Percentiles rank a stretch among this genome's conserved stretches.
Evolutionary conservation across 176 grass and related monocot species (phyloP).

Genomic region (Oryza glaberrima): DNA sequence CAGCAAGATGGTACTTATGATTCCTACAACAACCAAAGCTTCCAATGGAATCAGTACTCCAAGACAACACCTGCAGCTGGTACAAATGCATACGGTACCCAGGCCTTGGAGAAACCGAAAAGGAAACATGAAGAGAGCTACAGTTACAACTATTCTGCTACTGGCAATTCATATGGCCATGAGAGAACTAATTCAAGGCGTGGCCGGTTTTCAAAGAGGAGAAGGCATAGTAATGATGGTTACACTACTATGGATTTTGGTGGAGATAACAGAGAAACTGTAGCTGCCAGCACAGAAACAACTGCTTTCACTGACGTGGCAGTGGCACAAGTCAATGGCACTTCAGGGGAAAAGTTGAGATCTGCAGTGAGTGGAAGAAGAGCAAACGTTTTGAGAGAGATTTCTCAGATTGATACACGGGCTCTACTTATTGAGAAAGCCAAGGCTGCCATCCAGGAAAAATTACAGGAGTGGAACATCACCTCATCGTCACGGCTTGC

Average conservation of each 20-base stretch:
- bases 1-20: constrained; percentile 68
- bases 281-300: constrained; percentile 42
- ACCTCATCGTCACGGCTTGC: constrained; percentile 32
- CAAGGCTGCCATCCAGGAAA: constrained; percentile 51
- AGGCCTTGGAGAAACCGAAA: constrained; percentile 40
- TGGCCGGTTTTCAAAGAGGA: constrained; percentile 56
- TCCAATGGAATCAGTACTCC: constrained; percentile 62
- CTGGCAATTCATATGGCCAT: constrained; percentile 44
- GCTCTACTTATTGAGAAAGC: constrained; percentile 72
- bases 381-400: constrained; percentile 63
- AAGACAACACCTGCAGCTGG: constrained; percentile 43
- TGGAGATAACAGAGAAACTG: constrained; percentile 53
- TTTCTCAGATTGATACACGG: constrained; percentile 62
- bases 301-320: constrained; percentile 46
- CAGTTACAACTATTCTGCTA: constrained; percentile 48
- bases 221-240: constrained; percentile 47
- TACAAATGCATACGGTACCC: constrained; percentile 50
- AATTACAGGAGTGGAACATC: constrained; percentile 61
- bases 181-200: constrained; percentile 49
- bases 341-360: constrained; percentile 48
- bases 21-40: constrained; percentile 61
- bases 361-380: constrained; percentile 58
- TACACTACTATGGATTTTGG: constrained; percentile 41
- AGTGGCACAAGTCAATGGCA: constrained; percentile 48
- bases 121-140: constrained; percentile 56